A percentile compares a stretch with the other conserved stretches of the same genome.
Evolutionary conservation across 306 rosid species (phyloP).

Genomic region (Alnus glutinosa): DNA sequence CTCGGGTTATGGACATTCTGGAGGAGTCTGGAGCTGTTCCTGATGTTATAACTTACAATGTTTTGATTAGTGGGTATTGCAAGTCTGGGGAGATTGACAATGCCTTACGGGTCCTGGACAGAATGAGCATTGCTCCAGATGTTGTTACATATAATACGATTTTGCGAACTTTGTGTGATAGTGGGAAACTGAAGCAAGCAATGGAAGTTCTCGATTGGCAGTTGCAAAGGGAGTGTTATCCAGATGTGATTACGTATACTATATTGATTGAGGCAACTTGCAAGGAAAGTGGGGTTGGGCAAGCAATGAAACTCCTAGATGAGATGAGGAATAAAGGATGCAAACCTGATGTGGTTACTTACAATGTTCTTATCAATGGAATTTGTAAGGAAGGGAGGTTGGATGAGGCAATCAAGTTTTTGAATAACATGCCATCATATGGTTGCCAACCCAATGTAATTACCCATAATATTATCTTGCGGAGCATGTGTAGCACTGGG

Average conservation of each 20-base stretch:
- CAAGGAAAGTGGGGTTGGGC: slow-evolving; percentile 78
- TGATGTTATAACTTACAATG: slow-evolving; percentile 83
- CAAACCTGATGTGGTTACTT: slow-evolving; percentile 90
- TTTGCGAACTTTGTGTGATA: slow-evolving; percentile 74
- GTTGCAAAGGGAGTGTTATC: slow-evolving; percentile 74
- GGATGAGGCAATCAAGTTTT: slow-evolving; percentile 79
- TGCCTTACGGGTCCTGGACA: slow-evolving; percentile 74
- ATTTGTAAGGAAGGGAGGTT: slow-evolving; percentile 90
- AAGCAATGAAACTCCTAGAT: slow-evolving; percentile 88
- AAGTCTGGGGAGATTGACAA: slow-evolving; percentile 76
- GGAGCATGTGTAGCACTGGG: slow-evolving; percentile 89
- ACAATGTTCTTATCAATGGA: slow-evolving; percentile 84
- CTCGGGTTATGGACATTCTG: slow-evolving; percentile 64
- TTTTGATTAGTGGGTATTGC: slow-evolving; percentile 81
- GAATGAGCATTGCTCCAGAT: slow-evolving; percentile 85
- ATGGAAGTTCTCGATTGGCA: slow-evolving; percentile 89
- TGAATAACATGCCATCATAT: slow-evolving; percentile 55
- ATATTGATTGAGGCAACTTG: slow-evolving; percentile 94
- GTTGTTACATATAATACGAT: slow-evolving; percentile 86
- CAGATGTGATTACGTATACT: slow-evolving; percentile 88
- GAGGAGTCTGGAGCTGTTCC: slow-evolving; percentile 81
- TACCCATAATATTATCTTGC: slow-evolving; percentile 76
- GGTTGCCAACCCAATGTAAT: slow-evolving; percentile 84
- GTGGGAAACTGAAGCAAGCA: slow-evolving; percentile 78
- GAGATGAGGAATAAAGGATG: slow-evolving; percentile 84